Conservation (phyloP, 2,329 filamentous ascomycete species). For the Emergomyces orientalis region DNA sequence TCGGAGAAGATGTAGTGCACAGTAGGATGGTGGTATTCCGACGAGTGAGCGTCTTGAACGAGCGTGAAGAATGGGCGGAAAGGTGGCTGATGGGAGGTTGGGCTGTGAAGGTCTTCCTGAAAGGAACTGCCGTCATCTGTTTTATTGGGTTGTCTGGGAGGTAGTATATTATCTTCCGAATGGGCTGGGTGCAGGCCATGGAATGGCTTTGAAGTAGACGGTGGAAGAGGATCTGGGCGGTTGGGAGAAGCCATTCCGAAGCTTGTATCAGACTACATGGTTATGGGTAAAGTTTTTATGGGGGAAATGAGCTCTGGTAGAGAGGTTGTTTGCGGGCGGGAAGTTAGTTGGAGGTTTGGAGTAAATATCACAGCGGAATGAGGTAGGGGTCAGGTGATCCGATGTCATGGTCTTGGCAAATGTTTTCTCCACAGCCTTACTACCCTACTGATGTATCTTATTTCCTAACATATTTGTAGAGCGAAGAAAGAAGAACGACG, state of each 20-base stretch:
- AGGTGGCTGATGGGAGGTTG: conserved; percentile 27
- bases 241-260: background rate
- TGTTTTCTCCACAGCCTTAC: background rate
- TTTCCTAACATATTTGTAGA: background rate
- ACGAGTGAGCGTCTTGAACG: conserved; percentile 63
- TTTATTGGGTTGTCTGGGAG: background rate
- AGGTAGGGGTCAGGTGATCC: background rate
- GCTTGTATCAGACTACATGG: background rate
- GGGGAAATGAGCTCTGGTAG: background rate
- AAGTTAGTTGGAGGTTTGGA: background rate
- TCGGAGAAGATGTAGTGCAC: conserved; percentile 91
- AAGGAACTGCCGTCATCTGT: background rate
- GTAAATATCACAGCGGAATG: background rate
- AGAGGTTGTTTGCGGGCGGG: background rate
- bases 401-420: background rate
- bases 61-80: conserved; percentile 82
- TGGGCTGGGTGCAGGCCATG: background rate
- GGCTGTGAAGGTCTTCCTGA: conserved; percentile 11
- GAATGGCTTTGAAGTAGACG: background rate
- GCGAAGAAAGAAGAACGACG: background rate
- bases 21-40: conserved; percentile 69
- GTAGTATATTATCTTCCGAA: background rate
- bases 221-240: background rate
- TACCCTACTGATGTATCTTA: too few relatives aligned
- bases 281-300: background rate